A percentile compares a stretch with the other conserved stretches of the same genome.
Conservation (phyloP, 805 yeast genomes). For the Kazachstania viticola region DNA sequence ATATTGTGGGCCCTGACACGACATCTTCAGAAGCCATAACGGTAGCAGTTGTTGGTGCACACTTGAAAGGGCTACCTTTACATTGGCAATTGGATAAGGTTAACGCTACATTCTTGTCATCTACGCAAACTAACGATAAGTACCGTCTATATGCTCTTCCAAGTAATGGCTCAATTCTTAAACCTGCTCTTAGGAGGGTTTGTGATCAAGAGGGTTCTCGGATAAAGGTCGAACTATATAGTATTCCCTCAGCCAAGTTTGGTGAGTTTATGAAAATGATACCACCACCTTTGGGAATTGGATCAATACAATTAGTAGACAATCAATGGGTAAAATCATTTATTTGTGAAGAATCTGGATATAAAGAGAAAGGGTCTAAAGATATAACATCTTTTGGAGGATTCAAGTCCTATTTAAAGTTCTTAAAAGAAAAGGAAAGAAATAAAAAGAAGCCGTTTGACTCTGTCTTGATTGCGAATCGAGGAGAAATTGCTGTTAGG, state of each 20-base stretch:
- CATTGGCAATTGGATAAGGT: constrained; percentile 90
- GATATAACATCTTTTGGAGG: constrained; percentile 87
- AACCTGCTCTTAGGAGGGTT: constrained; percentile 82
- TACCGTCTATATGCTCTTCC: constrained; percentile 80
- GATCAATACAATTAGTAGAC: constrained; percentile 69
- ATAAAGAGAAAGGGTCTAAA: constrained; percentile 52
- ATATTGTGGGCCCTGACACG: constrained; percentile 12
- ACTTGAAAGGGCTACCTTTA: constrained; percentile 73
- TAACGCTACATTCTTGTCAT: constrained; percentile 55
- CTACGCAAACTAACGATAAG: constrained; percentile 57
- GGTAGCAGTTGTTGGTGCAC: constrained; percentile 95
- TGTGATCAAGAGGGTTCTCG: constrained; percentile 36
- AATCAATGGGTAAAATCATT: constrained; percentile 88
- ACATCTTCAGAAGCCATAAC: constrained; percentile 36
- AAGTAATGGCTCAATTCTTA: constrained; percentile 64
- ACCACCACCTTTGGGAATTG: constrained; percentile 92
- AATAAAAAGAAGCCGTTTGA: constrained; percentile 69
- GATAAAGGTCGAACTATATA: constrained; percentile 72
- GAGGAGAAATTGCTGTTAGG: constrained; percentile 96
- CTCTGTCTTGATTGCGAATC: constrained; percentile 85
- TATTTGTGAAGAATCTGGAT: constrained; percentile 88
- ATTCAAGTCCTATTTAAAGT: constrained; percentile 52
- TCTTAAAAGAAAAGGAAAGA: constrained; percentile 12
- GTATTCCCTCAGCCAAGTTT: constrained; percentile 65
- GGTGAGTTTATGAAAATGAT: constrained; percentile 82